Base-by-base conservation (phyloP, 306 rosid genomes). In the Clitoria ternatea region DNA sequence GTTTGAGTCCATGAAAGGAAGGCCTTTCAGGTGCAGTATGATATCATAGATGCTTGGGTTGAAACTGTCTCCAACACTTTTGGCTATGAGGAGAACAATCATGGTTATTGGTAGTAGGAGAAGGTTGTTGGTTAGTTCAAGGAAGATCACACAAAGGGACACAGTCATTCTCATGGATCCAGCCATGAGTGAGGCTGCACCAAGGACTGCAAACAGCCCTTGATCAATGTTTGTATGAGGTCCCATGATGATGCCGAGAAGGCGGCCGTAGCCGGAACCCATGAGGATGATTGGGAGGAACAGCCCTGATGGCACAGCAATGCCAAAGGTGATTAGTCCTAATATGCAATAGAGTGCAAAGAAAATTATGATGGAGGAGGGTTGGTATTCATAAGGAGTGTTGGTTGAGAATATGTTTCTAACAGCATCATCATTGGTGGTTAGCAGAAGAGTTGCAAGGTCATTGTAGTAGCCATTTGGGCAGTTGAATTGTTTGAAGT, bases 101-200 rank as follows among this genome's bases (percentile, higher is more conserved):
- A 92, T 92, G 17, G 98, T 92, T 17, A 92, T 89, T 66, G 98
- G 96, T 8, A 92, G 89, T 22, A 92, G 80, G 17, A 85, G 89
- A 36, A 92, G 95, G 73, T 92, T 92, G 80, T 87, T 92, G 61
- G 98, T 92, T 60, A 92, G 85, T 72, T 92, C 98, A 12, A 92
- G 98, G 81, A 92, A 92, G 66, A 92, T 92, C 48, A 92, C 96
- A 68, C 96, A 89, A 30, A 92, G 82, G 14, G 98, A 89, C 40
- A 92, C 95, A 3, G 92, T 92, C 96, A 92, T 92, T 71, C 98
- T 83, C 98, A 92, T 92, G 0, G 96, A 89, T n/a, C 98, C 98
- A 15, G 96, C 94, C 98, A 92, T 92, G 7, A 92, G 88, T 6
- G 98, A 83, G 72, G 98, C 96, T 42, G 98, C 98, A 17, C 98